Evolutionary conservation across 140 eudicot species (phyloP), one percentile per base, ranked within the genome.

Genomic region (Stevia rebaudiana): DNA sequence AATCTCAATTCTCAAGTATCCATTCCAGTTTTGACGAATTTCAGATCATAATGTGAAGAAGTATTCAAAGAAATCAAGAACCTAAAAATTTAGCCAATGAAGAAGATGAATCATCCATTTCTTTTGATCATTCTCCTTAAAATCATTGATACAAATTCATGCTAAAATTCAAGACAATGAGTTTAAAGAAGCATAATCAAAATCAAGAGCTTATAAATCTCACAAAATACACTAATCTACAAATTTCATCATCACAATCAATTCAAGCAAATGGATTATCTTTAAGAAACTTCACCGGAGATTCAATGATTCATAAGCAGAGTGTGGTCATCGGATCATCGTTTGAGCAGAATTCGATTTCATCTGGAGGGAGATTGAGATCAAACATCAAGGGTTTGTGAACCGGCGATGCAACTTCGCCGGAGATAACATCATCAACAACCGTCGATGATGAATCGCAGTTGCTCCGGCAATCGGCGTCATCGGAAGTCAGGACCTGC

Each of bases 371-470:
- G 0, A 79, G 22, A 18, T 79, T 79, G 0, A 79, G 75, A 71
- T 79, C 84, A 57, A 79, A 79, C 52, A 71, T 33, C 17, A 79
- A 16, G 9, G 72, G 68, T 8, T 75, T 79, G 22, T 61, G 67
- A 12, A 40, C 54, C 37, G 68, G 16, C 7, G 78, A 55, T 31
- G 60, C 59, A 5, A 61, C 74, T 46, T 65, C 75, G 6, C 75
- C 70, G 30, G 64, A 25, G 8, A 39, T 13, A 28, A 28, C 33
- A 28, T 75, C 78, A 54, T 79, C 84, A 10, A 79, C 81, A 22
- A 79, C 84, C 5, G 84, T 74, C 31, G 84, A 79, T 7, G 84
- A 79, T 5, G 84, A 79, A 49, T 79, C 84, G 35, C 84, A 79
- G 40, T 79, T 78, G 46, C 80, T 79, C 8, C 37, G 80, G 39